Percentiles rank a stretch among this genome's conserved stretches.
Conservation (phyloP, 179 eudicot genomes). For the Silene coronaria region DNA sequence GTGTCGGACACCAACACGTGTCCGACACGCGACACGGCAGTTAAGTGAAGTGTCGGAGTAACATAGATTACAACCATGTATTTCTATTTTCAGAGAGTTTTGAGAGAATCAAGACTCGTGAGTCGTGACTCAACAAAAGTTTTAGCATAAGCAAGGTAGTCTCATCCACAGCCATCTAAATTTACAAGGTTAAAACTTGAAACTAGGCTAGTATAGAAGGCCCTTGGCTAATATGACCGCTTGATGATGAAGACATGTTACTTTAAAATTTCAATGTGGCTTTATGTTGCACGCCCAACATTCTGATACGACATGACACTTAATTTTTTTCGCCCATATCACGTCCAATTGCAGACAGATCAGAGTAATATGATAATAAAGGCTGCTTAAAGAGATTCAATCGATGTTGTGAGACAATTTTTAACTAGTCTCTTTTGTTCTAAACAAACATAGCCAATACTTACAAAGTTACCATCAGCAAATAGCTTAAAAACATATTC, state of each 20-base stretch:
- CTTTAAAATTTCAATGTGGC: too few relatives aligned
- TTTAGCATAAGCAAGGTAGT: constrained; percentile 4
- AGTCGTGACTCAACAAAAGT: neutral
- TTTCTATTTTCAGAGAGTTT: neutral
- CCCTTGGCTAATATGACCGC: neutral
- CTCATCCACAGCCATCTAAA: neutral
- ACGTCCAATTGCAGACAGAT: too few relatives aligned
- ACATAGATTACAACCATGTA: neutral
- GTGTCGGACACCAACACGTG: too few relatives aligned
- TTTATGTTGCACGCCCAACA: too few relatives aligned
- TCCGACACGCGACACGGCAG: too few relatives aligned
- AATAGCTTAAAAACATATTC: constrained; percentile 1
- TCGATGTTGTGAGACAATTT: neutral
- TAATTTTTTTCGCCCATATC: too few relatives aligned
- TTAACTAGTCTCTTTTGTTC: neutral
- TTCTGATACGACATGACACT: too few relatives aligned
- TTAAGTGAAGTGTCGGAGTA: too few relatives aligned
- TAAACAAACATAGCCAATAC: neutral
- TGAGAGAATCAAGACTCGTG: neutral
- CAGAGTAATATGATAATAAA: neutral
- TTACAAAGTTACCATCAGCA: constrained; percentile 6
- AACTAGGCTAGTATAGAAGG: neutral
- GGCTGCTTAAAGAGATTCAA: constrained; percentile 1
- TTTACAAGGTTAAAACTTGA: neutral
- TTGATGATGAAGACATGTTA: too few relatives aligned